phyloP scores from a whole-genome alignment of 805 yeast genomes.

The Teunomyces tritomae region DNA sequence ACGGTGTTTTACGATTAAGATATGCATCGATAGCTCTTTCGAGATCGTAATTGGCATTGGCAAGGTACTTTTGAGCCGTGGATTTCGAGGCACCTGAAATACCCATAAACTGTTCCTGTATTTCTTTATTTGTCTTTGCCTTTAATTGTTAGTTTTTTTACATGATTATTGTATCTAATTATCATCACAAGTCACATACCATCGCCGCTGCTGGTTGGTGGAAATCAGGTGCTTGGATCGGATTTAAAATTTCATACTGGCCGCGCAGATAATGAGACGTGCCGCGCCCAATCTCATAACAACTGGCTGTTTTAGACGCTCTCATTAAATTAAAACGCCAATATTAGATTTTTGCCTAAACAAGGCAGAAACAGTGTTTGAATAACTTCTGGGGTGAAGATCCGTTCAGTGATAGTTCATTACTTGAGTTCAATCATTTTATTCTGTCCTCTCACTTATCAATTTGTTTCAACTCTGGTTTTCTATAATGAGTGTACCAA shows the following conservation, averaged over 20 bases:
- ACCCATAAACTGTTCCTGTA: slow-evolving; percentile 35
- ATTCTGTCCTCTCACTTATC: no score
- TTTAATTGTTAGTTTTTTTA: not conserved
- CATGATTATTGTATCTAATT: not conserved
- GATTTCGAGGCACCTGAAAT: slow-evolving; percentile 37
- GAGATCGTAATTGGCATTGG: slow-evolving; percentile 27
- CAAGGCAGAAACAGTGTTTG: not conserved
- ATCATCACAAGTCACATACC: not conserved
- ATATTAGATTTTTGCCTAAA: not conserved
- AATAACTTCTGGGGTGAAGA: no score
- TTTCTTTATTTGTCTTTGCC: slow-evolving; percentile 5
- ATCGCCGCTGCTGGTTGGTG: not conserved
- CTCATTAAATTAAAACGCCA: not conserved
- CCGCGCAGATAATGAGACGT: not conserved
- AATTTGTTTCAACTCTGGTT: no score
- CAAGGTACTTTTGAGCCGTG: slow-evolving; percentile 37
- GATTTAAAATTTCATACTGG: not conserved
- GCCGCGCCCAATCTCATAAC: not conserved
- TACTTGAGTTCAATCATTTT: no score
- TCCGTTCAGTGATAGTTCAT: no score
- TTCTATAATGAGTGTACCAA: not conserved
- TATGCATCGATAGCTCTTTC: slow-evolving; percentile 31
- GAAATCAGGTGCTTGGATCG: not conserved
- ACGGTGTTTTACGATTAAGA: slow-evolving; percentile 8
- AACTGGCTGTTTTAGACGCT: not conserved